These are phyloP conservation scores for Rickenella mellea DNA, from an alignment of 768 basidiomycete species.

Conservation along the genomic window DNA sequence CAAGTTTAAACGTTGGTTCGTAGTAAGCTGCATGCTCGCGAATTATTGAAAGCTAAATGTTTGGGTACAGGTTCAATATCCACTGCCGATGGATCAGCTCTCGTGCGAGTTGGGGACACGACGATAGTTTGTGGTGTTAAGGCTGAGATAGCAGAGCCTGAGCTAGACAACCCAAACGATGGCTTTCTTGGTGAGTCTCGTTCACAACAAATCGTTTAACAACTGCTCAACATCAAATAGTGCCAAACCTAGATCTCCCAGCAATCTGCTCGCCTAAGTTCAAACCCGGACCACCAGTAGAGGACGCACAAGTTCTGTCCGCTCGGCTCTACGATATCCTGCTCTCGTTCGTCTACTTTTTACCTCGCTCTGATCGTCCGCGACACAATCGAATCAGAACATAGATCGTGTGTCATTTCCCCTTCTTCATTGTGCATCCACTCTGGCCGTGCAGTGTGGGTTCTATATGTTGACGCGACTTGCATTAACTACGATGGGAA, in stretches of 20 bases:
- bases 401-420: conserved; percentile 58
- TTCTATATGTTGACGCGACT: conserved; percentile 88
- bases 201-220: not conserved
- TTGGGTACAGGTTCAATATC: conserved; percentile 70
- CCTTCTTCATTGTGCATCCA: conserved; percentile 70
- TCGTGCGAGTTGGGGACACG: conserved; percentile 87
- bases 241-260: conserved; percentile 91
- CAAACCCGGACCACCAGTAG: conserved; percentile 90
- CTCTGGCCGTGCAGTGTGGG: conserved; percentile 77
- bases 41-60: not conserved
- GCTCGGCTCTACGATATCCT: conserved; percentile 73
- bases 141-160: conserved; percentile 89
- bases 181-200: conserved; percentile 71
- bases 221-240: conserved; percentile 26
- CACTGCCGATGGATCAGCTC: conserved; percentile 87
- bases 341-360: conserved; percentile 42
- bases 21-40: conserved; percentile 4
- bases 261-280: conserved; percentile 89
- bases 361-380: not conserved
- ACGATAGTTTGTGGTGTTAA: conserved; percentile 95
- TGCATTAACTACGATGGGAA: conserved; percentile 99
- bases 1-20: conserved; percentile 75
- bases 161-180: conserved; percentile 58
- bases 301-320: conserved; percentile 89
- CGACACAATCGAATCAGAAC: too few species aligned